Evolutionary conservation across 2,329 filamentous ascomycete genomes (phyloP).

Genomic region (Arthrobotrys conoides): DNA sequence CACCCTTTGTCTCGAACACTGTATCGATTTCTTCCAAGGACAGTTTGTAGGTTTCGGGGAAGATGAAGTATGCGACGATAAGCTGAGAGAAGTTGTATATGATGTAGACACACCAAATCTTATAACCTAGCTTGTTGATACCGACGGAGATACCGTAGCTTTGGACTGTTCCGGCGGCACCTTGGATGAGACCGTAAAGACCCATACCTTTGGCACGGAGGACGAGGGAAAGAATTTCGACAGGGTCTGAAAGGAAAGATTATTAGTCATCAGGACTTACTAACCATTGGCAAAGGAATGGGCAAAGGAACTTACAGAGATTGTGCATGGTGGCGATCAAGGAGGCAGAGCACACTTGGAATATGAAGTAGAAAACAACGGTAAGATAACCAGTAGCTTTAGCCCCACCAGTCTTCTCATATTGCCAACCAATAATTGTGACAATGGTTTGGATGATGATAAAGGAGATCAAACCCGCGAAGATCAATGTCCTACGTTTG

Average conservation of each 20-base stretch:
- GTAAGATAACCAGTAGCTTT: conserved; percentile 67
- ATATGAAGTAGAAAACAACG: conserved; percentile 70
- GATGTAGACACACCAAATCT: conserved; percentile 72
- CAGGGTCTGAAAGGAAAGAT: conserved; percentile 64
- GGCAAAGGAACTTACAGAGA: conserved; percentile 64
- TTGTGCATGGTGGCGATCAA: conserved; percentile 71
- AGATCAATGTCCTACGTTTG: conserved; percentile 69
- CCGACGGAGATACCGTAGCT: conserved; percentile 70
- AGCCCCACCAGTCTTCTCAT: conserved; percentile 64
- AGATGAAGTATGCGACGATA: conserved; percentile 70
- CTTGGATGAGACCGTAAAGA: conserved; percentile 69
- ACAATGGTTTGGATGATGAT: conserved; percentile 69
- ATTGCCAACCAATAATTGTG: conserved; percentile 71
- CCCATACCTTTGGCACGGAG: conserved; percentile 70
- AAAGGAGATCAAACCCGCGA: conserved; percentile 68
- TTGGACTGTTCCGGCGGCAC: conserved; percentile 68
- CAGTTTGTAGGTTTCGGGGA: conserved; percentile 71
- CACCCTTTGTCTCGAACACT: conserved; percentile 71
- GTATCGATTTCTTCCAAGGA: conserved; percentile 74
- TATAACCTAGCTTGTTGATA: conserved; percentile 70
- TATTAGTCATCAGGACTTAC: conserved; percentile 18
- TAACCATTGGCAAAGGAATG: neutral
- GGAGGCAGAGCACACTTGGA: conserved; percentile 69
- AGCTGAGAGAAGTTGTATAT: conserved; percentile 70
- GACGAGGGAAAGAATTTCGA: conserved; percentile 68